Base-by-base conservation (phyloP, 2,329 filamentous ascomycete genomes). In the Rhynchosporium graminicola region DNA sequence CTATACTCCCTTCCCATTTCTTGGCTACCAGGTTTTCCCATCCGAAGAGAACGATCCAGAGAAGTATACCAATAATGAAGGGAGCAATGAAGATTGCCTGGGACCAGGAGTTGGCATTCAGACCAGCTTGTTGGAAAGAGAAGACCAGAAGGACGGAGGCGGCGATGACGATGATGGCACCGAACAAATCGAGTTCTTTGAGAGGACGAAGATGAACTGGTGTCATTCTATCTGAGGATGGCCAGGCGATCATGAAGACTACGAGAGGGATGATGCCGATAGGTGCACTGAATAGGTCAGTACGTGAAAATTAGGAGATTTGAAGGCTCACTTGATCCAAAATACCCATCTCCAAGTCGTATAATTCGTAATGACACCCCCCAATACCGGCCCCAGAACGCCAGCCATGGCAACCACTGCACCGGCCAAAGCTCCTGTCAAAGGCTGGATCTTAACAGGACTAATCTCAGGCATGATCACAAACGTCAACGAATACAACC, bases 71-170 rank as follows among this genome's bases (percentile, higher is more conserved):
- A 1, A 75, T 28, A 5, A 77, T 59, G 3, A 82, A 68, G 1
- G 80, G 78, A 1, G 72, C 77, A 26, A 81, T 68, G 65, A 82
- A 82, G 15, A 76, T 60, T 7, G 75, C 73, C 7, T 71, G 68
- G 4, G 64, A 63, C 82, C 83, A 86, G 2, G 57, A 50, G 45
- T 67, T 57, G 10, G 62, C 46, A 4, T 64, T 60, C 13, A 69
- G 28, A 2, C 70, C 69, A 2, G 63, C 68, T 61, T 70, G 45
- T 67, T 87, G 83, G 61, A 87, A 85, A 1, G 84, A 76, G 66
- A 85, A 86, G 0, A 86, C 81, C 4, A 86, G 76, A 2, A 86
- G 76, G 0, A 83, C 79, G 0, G 83, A 79, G 1, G 82, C 80
- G 3, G 80, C 75, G 8, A 87, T 77, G 12, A 85, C 73, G 28